Conservation (phyloP, 768 basidiomycete genomes). For the Lactarius trivialis region DNA sequence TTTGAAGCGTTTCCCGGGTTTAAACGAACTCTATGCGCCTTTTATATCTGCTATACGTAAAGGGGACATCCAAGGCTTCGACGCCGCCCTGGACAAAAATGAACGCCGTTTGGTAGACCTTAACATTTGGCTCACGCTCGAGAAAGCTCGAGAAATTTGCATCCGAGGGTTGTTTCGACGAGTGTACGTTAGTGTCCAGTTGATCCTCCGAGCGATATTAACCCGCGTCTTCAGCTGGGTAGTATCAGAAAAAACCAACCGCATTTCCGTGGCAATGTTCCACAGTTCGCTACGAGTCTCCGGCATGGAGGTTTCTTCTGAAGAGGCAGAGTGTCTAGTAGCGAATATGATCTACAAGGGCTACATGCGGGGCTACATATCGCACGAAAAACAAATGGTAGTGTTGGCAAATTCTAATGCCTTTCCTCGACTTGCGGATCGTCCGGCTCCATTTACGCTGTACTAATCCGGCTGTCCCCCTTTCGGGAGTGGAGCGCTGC, state of each 20-base stretch:
- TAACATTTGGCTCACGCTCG: conserved; percentile 80
- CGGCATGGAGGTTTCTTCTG: conserved; percentile 59
- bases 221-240: conserved; percentile 57
- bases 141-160: conserved; percentile 83
- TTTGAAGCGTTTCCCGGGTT: conserved; percentile 62
- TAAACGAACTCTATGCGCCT: conserved; percentile 68
- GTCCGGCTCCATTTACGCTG: conserved; percentile 44
- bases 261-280: conserved; percentile 79
- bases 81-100: conserved; percentile 61
- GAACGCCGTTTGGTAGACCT: conserved; percentile 77
- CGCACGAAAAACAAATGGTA: conserved; percentile 91
- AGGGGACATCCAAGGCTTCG: conserved; percentile 78
- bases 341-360: conserved; percentile 95
- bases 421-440: conserved; percentile 69
- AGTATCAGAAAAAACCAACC: conserved; percentile 59
- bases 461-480: conserved; percentile 19
- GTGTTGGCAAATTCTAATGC: conserved; percentile 76
- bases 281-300: conserved; percentile 67
- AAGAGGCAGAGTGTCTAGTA: conserved; percentile 89
- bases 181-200: conserved; percentile 44
- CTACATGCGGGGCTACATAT: conserved; percentile 92
- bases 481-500: not conserved
- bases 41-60: conserved; percentile 73
- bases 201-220: not conserved
- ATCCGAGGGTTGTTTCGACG: conserved; percentile 74